A percentile compares a stretch with the other conserved stretches of the same genome.
Conservation (phyloP, 2,329 filamentous ascomycete genomes). For the Fusarium sp. region DNA sequence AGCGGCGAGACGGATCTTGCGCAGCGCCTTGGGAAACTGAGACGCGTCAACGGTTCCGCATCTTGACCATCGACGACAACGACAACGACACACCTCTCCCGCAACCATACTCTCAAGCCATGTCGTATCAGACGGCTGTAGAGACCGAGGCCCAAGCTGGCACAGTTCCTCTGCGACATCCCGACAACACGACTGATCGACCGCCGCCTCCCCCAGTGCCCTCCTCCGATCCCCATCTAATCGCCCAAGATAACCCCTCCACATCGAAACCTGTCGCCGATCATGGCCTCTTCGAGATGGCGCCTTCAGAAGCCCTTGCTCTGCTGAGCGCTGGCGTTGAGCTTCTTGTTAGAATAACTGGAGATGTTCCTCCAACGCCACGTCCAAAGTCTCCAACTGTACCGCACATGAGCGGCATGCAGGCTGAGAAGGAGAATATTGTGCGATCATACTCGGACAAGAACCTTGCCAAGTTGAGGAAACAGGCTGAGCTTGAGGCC, state of each 20-base stretch:
- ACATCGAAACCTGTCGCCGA: constrained; percentile 45
- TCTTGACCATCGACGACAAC: constrained; percentile 32
- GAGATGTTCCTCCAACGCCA: constrained; percentile 83
- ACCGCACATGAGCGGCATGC: constrained; percentile 72
- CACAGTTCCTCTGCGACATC: constrained; percentile 35
- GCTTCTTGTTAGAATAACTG: constrained; percentile 74
- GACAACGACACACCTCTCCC: not conserved
- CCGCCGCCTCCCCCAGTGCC: constrained; percentile 54
- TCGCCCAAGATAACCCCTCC: constrained; percentile 39
- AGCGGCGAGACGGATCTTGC: constrained; percentile 37
- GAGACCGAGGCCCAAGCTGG: constrained; percentile 35
- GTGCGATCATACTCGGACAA: constrained; percentile 66
- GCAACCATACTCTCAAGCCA: constrained; percentile 18
- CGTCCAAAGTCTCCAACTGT: constrained; percentile 69
- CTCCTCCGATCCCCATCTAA: constrained; percentile 50
- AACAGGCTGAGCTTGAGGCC: constrained; percentile 51
- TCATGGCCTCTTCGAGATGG: constrained; percentile 77
- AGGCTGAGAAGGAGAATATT: constrained; percentile 69
- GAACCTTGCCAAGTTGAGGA: constrained; percentile 57
- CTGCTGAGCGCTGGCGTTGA: constrained; percentile 79
- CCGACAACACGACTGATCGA: constrained; percentile 38
- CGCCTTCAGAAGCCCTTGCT: constrained; percentile 78
- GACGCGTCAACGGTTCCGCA: constrained; percentile 39
- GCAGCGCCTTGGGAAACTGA: constrained; percentile 43
- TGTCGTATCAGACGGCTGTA: constrained; percentile 39